Percentiles rank a stretch among this genome's conserved stretches.
phyloP scores from a whole-genome alignment of 2,329 filamentous ascomycete genomes.

The Thermothelomyces thermophilus region DNA sequence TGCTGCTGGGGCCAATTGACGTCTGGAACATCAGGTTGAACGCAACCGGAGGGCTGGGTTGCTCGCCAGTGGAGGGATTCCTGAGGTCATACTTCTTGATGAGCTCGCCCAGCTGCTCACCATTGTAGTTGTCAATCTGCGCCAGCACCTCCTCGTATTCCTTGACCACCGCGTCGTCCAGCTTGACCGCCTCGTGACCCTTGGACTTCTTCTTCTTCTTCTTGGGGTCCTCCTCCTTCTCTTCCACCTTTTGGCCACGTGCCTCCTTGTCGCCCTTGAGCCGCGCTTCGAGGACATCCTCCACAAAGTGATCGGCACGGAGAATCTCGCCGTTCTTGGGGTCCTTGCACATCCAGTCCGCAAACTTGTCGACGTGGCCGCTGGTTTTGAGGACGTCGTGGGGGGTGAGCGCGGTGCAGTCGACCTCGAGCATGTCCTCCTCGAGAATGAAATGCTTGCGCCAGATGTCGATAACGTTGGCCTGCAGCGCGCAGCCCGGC shows the following conservation, averaged over 20 bases:
- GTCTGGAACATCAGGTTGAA: conserved; percentile 99
- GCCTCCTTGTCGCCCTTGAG: conserved; percentile 90
- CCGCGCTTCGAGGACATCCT: conserved; percentile 82
- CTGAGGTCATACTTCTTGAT: conserved; percentile 89
- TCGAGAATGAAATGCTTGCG: conserved; percentile 88
- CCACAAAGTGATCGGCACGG: conserved; percentile 91
- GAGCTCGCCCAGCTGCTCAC: conserved; percentile 74
- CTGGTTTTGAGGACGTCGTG: conserved; percentile 90
- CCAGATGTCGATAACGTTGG: conserved; percentile 84
- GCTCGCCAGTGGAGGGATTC: conserved; percentile 73
- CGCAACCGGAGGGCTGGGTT: conserved; percentile 72
- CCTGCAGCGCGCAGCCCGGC: conserved; percentile 76
- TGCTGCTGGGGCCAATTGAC: conserved; percentile 85
- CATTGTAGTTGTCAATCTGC: conserved; percentile 91
- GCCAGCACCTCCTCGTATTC: conserved; percentile 91
- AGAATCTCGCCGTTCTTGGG: conserved; percentile 96
- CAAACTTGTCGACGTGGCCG: conserved; percentile 96
- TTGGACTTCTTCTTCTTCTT: conserved; percentile 86
- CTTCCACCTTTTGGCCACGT: conserved; percentile 72
- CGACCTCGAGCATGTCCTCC: conserved; percentile 93
- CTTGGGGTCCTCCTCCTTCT: conserved; percentile 61
- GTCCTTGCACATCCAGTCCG: conserved; percentile 99
- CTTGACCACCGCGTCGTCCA: conserved; percentile 76
- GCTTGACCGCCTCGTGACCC: conserved; percentile 73
- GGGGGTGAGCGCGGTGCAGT: conserved; percentile 90